Evolutionary conservation across 2,329 filamentous ascomycete species (phyloP), one percentile per base, ranked within the genome.

Genomic region (Taxawa tesnikishii): DNA sequence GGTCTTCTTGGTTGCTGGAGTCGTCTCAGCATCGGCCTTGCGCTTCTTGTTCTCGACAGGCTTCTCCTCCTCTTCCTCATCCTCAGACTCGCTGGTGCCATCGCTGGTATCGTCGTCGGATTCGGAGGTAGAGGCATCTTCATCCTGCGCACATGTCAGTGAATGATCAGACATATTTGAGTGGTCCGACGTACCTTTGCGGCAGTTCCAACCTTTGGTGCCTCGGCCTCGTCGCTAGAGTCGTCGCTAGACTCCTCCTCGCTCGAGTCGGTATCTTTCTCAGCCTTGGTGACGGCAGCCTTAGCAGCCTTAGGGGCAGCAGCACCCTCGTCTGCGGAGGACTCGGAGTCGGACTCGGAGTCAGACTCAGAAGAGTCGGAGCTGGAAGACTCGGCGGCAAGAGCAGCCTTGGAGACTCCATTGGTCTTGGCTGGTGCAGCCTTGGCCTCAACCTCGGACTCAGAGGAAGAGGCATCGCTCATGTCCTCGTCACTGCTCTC

Each of bases 1-100:
- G 53, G 63, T 60, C 68, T 81, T 82, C 72, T 83, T 83, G 38
- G 68, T 53, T 11, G 63, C 59, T 21, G 69, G 58, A 32, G 65
- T 62, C 18, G 52, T 54, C 26, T 62, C 60, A 28, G 58, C 63
- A 38, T 73, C 70, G 32, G 72, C 73, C 68, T 79, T 79, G 57
- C 74, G 71, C 70, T 79, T 79, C 68, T 77, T 78, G 46, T n/a
- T n/a, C 66, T 62, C 41, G 62, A 57, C 37, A 44, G 32, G 21
- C 46, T 59, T 56, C 40, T 59, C 48, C 29, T 55, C 51, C 30
- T 61, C 54, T 45, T 59, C 57, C 37, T 58, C 48, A 29, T 55
- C 50, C 27, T 43, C 39, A 26, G 38, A 43, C 19, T 44, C 44
- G 24, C 35, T 39, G 9, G 39, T 35, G 26, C 35, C 34, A 26